Evolutionary conservation across 2,329 filamentous ascomycete genomes (phyloP), one percentile per base, ranked within the genome.

Genomic region (Fusarium palustre): DNA sequence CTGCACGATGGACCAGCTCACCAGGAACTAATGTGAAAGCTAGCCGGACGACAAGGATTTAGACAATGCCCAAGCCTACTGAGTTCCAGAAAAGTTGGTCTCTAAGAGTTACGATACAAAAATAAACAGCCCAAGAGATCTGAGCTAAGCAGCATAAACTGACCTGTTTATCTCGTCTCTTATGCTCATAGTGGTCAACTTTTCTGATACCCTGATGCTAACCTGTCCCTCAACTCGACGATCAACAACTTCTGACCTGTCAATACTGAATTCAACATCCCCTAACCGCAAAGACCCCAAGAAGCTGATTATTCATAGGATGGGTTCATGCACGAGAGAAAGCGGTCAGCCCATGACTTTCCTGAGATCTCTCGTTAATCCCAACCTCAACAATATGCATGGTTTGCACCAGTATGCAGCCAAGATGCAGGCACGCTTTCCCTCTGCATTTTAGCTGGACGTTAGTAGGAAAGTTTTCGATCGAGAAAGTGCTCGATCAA

Each of bases 341-440:
- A 25, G 42, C 47, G n/a, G 52, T 31, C 25, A 54, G 24, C n/a
- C 7, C 13, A 13, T 49, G 38, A 7, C 11, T 39, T 22, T 18
- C 28, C 20, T 24, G 7, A 30, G 18, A 20, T 34, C 11, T 43
- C 41, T 59, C 38, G 36, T 13, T 12, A 36, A 39, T 33, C 41
- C 31, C n/a, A 47, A 45, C 43, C 38, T 62, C 50, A 57, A 54
- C 36, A 55, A 48, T 39, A 52, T 50, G 47, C 43, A 47, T 47
- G 48, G 18, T 31, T 10, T 48, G 42, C 22, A 48, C n/a, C 39
- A 34, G n/a, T 25, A 61, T 52, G 56, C 48, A 38, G 34, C 64
- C 25, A 64, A 54, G 18, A 66, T 41, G 56, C 48, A 45, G 47
- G 66, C 42, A 63, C 57, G 30, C 24, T 34, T 24, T 18, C n/a